Percentiles rank a stretch among this genome's conserved stretches.
phyloP scores from a whole-genome alignment of 306 rosid genomes.

The Datisca glomerata region DNA sequence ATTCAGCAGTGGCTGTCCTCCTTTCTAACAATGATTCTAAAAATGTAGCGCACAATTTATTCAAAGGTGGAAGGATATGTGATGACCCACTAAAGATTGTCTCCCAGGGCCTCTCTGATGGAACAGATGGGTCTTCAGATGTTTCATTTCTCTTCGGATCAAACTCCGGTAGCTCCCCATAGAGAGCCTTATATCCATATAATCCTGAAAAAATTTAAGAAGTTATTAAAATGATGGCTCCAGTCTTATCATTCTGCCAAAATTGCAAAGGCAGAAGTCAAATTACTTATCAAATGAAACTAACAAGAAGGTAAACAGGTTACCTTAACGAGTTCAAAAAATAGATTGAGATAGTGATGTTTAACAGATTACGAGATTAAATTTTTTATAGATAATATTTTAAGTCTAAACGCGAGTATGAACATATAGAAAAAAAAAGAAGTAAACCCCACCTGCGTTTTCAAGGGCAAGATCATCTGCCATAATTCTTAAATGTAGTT shows the following conservation, averaged over 20 bases:
- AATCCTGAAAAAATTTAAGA: constrained; percentile 29
- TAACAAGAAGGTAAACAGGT: neutral
- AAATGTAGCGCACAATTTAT: constrained; percentile 64
- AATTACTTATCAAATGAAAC: neutral
- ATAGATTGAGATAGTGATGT: too few species aligned
- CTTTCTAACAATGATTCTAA: constrained; percentile 66
- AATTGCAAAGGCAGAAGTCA: neutral
- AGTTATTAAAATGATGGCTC: neutral
- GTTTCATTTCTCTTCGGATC: constrained; percentile 31
- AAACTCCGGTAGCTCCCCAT: constrained; percentile 58
- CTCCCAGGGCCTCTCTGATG: constrained; percentile 84
- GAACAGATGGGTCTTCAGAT: constrained; percentile 27
- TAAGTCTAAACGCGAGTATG: neutral
- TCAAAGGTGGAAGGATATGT: constrained; percentile 70
- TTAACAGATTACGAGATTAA: too few species aligned
- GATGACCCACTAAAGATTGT: constrained; percentile 71
- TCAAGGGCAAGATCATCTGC: constrained; percentile 26
- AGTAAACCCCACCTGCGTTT: constrained; percentile 57
- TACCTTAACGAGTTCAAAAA: neutral
- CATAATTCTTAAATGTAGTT: constrained; percentile 23
- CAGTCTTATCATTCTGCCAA: neutral
- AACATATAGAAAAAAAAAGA: neutral
- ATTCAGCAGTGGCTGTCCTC: constrained; percentile 36
- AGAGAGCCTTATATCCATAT: constrained; percentile 60
- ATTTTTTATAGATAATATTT: too few species aligned